Base-by-base conservation (phyloP, 2,329 filamentous ascomycete genomes). In the Colletotrichum filicis region DNA sequence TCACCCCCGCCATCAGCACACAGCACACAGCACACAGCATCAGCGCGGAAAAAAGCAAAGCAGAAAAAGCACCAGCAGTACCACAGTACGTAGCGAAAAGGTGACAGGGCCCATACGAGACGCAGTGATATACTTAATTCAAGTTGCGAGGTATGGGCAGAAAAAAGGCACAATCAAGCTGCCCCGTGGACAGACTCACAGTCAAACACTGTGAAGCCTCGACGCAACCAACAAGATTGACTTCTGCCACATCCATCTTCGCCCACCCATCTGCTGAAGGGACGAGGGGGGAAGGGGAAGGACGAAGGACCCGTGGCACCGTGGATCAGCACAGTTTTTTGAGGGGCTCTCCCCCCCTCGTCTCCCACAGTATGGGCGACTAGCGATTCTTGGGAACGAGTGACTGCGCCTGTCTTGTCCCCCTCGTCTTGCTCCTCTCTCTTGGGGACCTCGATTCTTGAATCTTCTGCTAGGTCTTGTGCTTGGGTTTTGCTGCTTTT, bases 301-400 rank as follows among this genome's bases (percentile, higher is more conserved):
- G 75, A 74, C 68, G 67, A 67, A 58, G 74, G 68, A 56, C 72
- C 57, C 64, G 67, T 65, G 60, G 74, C 66, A 56, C 72, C 58
- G 60, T 62, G 66, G 73, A 73, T 74, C 70, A 70, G 62, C 62
- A 42, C 66, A 52, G 66, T 65, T 68, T 75, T 71, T 55, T 57
- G 68, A 56, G 28, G 58, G n/a, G 22, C 32, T 28, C n/a, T n/a
- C 46, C 57, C 19, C 32, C 46, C 57, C 19, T 22, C 35, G 42
- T 55, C 30, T 30, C 11, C 37, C 37, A 42, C 16, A 42, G 16
- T 19, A 19, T 14, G 32, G 26, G 37, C 19, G 56, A 19, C 12
- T 22, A 49, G 19, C 42, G 42, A 49, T 19, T 37, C 26, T 62
- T 37, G 35, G 66, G 26, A 37, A 35, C 32, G 14, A 12, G 26